Base-by-base conservation (phyloP, 495 filamentous ascomycete species). In the Neurospora tetrasperma region DNA sequence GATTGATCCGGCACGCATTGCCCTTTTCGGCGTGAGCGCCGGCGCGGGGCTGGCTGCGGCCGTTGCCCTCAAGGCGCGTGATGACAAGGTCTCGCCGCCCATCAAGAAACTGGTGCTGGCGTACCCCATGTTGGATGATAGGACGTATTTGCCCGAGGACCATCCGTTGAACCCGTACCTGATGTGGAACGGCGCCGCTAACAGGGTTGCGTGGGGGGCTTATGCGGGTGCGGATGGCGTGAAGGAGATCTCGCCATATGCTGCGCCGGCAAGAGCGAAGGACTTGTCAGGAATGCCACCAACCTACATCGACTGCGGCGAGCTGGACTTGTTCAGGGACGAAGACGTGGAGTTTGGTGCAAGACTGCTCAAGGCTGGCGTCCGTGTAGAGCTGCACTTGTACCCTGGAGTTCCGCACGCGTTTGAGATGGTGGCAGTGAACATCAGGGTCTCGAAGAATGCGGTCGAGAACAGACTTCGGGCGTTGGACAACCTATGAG, bases 321-420 rank as follows among this genome's bases (percentile, higher is more conserved):
- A 73, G 7, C 73, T 83, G 69, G 84, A 84, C 71, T 35, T 84
- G 18, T 85, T 88, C 73, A 76, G 80, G 9, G 83, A 86, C 46
- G 83, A 87, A 75, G 73, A 75, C 66, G 43, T 86, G 4, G 80
- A 73, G 9, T 87, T 80, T 76, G 86, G 82, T 18, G 73, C 73
- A 10, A 73, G 40, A 54, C 70, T 88, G 43, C 81, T 79, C 71
- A 75, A 48, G 70, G 75, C 74, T 23, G 83, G 82, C 35, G 82
- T 84, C 4, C 73, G 79, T 4, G 81, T 84, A 2, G 86, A 89
- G 74, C 77, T 88, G 31, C 85, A 87, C 76, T 76, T 88, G 41
- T 88, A 85, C 76, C 79, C 83, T 0, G 87, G 86, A 0, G 79
- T 82, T 11, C 83, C 80, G 43, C 86, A 88, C 78, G 83, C 78